Conservation (phyloP, 1,139 yeast species). For the Debaryomyces coudertii region DNA sequence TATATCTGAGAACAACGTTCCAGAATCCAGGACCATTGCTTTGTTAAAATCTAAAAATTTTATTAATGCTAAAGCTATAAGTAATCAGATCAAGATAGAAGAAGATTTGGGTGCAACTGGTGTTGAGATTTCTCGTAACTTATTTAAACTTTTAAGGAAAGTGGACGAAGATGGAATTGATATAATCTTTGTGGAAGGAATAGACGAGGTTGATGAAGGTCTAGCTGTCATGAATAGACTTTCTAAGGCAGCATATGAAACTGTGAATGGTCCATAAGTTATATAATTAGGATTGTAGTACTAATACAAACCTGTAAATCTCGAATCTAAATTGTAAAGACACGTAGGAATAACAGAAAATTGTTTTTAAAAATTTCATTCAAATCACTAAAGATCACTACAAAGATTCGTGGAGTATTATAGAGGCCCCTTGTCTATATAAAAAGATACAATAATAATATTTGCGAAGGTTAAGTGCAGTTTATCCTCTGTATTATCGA, state of each 20-base stretch:
- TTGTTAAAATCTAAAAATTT: constrained; percentile 48
- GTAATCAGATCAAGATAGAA: constrained; percentile 31
- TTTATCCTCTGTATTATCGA: constrained; percentile 1
- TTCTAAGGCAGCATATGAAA: constrained; percentile 77
- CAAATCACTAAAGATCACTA: background rate
- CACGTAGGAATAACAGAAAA: constrained; percentile 2
- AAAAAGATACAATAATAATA: background rate
- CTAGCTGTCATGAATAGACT: constrained; percentile 93
- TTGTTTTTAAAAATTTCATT: constrained; percentile 6
- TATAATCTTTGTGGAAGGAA: constrained; percentile 73
- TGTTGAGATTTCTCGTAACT: constrained; percentile 67
- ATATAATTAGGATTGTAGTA: background rate
- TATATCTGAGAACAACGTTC: constrained; percentile 21
- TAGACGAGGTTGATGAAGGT: constrained; percentile 74
- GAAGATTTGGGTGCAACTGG: constrained; percentile 61
- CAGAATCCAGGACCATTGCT: constrained; percentile 40
- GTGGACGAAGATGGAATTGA: constrained; percentile 69
- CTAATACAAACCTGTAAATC: constrained; percentile 3
- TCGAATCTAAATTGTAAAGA: constrained; percentile 10
- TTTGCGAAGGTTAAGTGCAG: background rate
- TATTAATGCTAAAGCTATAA: constrained; percentile 25
- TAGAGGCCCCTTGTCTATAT: constrained; percentile 1
- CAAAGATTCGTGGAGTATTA: constrained; percentile 2
- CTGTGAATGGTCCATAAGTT: constrained; percentile 23
- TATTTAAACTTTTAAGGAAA: constrained; percentile 72